Percentiles rank a stretch among this genome's conserved stretches.
Evolutionary conservation across 2,329 filamentous ascomycete genomes (phyloP).

Genomic region (Didymella pomorum): DNA sequence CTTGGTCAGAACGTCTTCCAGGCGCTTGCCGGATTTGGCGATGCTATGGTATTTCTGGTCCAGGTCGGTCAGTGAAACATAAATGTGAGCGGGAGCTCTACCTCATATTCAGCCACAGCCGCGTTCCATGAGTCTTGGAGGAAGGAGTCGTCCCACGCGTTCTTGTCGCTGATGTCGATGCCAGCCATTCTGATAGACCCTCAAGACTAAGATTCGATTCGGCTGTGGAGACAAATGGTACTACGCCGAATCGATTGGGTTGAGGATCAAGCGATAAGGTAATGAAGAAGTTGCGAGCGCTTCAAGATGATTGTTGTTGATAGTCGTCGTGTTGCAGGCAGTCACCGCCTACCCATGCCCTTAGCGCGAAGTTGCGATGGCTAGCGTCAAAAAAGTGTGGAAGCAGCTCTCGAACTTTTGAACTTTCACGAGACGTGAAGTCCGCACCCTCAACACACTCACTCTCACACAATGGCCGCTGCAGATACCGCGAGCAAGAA

Average conservation of each 20-base stretch:
- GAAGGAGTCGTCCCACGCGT: conserved; percentile 52
- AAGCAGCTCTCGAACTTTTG: conserved; percentile 47
- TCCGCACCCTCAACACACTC: conserved; percentile 19
- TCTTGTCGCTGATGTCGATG: conserved; percentile 41
- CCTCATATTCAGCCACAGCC: conserved; percentile 49
- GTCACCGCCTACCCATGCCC: conserved; percentile 10
- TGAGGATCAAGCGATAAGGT: too few relatives aligned
- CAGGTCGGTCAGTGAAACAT: conserved; percentile 22
- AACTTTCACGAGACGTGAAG: conserved; percentile 29
- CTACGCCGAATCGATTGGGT: too few relatives aligned
- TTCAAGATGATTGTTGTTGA: conserved; percentile 1
- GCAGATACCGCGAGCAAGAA: conserved; percentile 63
- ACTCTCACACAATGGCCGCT: conserved; percentile 58
- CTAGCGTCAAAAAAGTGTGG: conserved; percentile 45
- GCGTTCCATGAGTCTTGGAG: conserved; percentile 48
- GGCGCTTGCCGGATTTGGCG: conserved; percentile 45
- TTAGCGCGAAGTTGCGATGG: conserved; percentile 27
- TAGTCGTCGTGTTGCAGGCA: conserved; percentile 8
- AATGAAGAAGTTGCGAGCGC: background rate
- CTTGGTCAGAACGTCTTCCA: conserved; percentile 46
- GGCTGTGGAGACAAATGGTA: too few relatives aligned
- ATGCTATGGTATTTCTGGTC: conserved; percentile 51
- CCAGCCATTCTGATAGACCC: conserved; percentile 32
- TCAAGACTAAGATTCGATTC: too few relatives aligned
- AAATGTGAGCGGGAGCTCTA: conserved; percentile 15